Percentiles rank a stretch among this genome's conserved stretches.
These are phyloP conservation scores for Pleurotus tuber-regium DNA, from an alignment of 768 basidiomycete species.

Conservation along the genomic window DNA sequence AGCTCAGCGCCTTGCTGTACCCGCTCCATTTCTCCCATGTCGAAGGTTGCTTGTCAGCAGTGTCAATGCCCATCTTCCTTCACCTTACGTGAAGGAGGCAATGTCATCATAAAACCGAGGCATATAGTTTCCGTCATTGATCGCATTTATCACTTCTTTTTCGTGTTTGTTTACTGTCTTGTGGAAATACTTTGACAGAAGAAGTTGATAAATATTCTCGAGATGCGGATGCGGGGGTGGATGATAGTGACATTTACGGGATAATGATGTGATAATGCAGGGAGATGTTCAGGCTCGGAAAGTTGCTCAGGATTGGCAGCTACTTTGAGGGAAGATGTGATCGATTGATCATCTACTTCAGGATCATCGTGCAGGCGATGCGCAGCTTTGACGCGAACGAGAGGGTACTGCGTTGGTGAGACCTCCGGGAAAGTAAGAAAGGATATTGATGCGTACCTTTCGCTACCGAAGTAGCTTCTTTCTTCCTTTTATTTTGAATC, in stretches of 20 bases:
- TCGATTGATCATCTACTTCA: conserved; percentile 3
- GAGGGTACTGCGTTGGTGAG: conserved; percentile 1
- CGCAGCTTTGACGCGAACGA: neutral
- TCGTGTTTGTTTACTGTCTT: neutral
- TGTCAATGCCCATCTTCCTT: neutral
- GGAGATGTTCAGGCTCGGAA: conserved; percentile 2
- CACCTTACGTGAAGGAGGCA: neutral
- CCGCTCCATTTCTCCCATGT: neutral
- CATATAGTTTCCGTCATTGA: neutral
- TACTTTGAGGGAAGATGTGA: neutral
- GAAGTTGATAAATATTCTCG: no score
- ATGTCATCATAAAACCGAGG: neutral
- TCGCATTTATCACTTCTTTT: no score
- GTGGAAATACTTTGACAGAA: no score
- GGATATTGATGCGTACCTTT: neutral
- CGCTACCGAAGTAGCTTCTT: conserved; percentile 9
- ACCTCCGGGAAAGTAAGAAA: neutral
- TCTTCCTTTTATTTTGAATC: neutral
- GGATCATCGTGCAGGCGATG: conserved; percentile 1
- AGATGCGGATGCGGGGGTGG: no score
- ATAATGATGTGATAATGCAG: no score
- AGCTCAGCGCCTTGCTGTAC: no score
- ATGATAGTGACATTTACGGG: no score
- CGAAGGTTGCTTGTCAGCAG: neutral
- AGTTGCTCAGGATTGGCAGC: conserved; percentile 4